These are phyloP conservation scores for Teratosphaeria nubilosa DNA, from an alignment of 2,329 filamentous ascomycete genomes.

Conservation along the genomic window DNA sequence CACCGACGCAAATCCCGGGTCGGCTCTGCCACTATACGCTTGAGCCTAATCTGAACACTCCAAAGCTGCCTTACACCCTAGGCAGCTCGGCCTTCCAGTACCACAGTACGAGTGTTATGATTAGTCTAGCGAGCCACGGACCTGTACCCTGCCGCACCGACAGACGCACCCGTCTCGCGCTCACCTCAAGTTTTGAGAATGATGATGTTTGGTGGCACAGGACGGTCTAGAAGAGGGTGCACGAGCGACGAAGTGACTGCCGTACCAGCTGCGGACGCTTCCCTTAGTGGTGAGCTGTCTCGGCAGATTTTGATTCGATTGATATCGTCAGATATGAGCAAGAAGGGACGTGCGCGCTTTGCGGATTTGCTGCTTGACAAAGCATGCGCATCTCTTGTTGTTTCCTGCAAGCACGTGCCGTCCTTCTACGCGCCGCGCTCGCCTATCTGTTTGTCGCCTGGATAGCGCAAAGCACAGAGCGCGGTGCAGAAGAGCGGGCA, in stretches of 20 bases:
- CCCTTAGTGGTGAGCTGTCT: not conserved
- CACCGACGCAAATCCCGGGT: not conserved
- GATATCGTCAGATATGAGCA: not conserved
- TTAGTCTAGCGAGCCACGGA: not conserved
- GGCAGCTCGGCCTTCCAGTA: not conserved
- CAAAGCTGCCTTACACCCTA: not conserved
- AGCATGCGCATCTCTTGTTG: not conserved
- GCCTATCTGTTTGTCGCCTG: not conserved
- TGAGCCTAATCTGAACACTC: not conserved
- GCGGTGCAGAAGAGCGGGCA: not conserved
- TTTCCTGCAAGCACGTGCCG: not conserved
- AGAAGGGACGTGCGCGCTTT: not conserved
- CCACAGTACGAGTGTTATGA: not conserved
- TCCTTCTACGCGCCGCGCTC: not conserved
- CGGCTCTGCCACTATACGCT: not conserved
- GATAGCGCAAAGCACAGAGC: not conserved
- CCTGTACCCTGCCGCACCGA: not conserved
- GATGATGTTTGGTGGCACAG: not conserved
- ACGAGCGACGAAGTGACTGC: not conserved
- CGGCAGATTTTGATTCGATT: not conserved
- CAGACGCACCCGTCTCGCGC: not conserved
- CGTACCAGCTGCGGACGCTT: not conserved
- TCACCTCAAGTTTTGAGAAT: not conserved
- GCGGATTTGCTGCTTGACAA: not conserved
- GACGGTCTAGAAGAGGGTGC: not conserved